Conservation (phyloP, 805 yeast genomes). For the Millerozyma acaciae region DNA sequence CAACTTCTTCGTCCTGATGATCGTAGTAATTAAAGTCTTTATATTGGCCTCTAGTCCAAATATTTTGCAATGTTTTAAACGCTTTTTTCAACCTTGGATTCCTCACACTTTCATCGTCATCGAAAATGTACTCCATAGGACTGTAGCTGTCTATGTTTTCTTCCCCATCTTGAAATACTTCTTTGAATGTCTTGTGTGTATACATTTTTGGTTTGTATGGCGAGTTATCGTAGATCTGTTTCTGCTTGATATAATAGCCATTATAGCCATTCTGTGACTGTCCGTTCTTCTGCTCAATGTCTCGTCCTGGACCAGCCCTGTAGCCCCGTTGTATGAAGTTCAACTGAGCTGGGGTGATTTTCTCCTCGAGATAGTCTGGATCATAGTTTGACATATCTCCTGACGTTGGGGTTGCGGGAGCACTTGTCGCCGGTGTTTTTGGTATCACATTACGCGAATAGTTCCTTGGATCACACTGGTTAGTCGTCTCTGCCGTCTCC, state of each 20-base stretch:
- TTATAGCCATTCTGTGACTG: slow-evolving; percentile 6
- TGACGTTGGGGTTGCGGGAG: too few species aligned
- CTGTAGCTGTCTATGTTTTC: slow-evolving; percentile 28
- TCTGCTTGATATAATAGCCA: slow-evolving; percentile 36
- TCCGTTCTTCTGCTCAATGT: neutral
- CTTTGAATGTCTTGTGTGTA: slow-evolving; percentile 37
- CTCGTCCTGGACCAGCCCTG: neutral
- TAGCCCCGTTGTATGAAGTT: slow-evolving; percentile 17
- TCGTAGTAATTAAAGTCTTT: slow-evolving; percentile 34
- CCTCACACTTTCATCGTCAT: slow-evolving; percentile 16
- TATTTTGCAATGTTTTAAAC: slow-evolving; percentile 24
- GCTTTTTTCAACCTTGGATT: slow-evolving; percentile 24
- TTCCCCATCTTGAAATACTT: slow-evolving; percentile 31
- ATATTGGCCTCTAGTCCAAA: slow-evolving; percentile 29
- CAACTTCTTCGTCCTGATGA: slow-evolving; percentile 9
- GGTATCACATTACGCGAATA: too few species aligned
- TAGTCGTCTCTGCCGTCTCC: too few species aligned
- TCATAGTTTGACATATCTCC: slow-evolving; percentile 11
- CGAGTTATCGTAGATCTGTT: slow-evolving; percentile 32
- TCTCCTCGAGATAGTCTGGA: slow-evolving; percentile 26
- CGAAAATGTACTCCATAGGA: slow-evolving; percentile 40
- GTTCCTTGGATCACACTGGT: slow-evolving; percentile 1
- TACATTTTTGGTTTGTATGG: slow-evolving; percentile 31
- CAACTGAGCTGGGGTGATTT: slow-evolving; percentile 38
- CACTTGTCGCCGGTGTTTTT: slow-evolving; percentile 7